Evolutionary conservation across 78 protist genomes (phyloP).

Genomic region (Guillardia theta): DNA sequence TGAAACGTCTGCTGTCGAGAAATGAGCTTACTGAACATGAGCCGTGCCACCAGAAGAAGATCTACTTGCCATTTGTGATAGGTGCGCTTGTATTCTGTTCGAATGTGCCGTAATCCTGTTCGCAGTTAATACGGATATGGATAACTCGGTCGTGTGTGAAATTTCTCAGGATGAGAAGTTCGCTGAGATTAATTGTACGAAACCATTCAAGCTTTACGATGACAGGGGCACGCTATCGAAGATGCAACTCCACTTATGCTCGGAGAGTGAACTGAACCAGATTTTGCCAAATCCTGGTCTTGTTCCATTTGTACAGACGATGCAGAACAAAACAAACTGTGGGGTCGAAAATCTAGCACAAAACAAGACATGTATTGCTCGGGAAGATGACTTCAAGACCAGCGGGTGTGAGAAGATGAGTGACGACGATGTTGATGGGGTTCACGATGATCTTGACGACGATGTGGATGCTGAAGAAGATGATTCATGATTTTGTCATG

Average conservation of each 20-base stretch:
- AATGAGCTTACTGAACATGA: not conserved
- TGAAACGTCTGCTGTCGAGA: not conserved
- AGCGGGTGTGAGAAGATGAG: no score
- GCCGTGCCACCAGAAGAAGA: not conserved
- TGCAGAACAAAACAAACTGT: no score
- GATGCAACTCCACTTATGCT: not conserved
- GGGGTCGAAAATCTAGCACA: no score
- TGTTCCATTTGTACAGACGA: not conserved
- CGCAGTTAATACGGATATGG: not conserved
- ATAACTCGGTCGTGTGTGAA: not conserved
- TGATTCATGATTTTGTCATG: no score
- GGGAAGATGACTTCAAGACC: no score
- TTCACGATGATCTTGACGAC: no score
- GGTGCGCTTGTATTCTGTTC: not conserved
- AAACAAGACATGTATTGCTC: no score
- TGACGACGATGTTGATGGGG: no score
- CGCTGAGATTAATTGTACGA: not conserved
- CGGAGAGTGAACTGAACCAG: not conserved
- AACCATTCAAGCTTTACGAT: conserved; percentile 3
- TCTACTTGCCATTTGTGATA: not conserved
- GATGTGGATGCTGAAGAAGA: no score
- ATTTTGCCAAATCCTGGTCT: not conserved
- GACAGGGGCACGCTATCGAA: not conserved
- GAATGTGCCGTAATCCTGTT: not conserved
- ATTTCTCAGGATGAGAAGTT: not conserved